A percentile compares a stretch with the other conserved stretches of the same genome.
Evolutionary conservation across 2,329 filamentous ascomycete genomes (phyloP).

Genomic region (Corinectria fuckeliana): DNA sequence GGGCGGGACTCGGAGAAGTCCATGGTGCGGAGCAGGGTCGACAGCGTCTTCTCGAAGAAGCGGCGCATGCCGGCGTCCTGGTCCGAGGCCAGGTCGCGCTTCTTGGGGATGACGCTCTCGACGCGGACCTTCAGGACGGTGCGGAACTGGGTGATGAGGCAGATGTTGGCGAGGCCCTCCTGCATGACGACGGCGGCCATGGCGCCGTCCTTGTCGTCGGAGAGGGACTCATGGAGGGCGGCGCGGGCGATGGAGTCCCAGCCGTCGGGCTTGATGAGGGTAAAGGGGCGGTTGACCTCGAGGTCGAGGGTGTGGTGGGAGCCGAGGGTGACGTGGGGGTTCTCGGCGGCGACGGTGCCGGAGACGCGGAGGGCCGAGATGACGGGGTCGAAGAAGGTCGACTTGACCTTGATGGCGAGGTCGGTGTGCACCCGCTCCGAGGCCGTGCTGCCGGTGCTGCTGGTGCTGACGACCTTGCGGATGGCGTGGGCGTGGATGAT

Average conservation of each 20-base stretch:
- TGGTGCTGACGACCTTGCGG: conserved; percentile 59
- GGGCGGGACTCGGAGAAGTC: conserved; percentile 75
- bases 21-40: conserved; percentile 77
- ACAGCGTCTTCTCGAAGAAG: conserved; percentile 80
- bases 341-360: conserved; percentile 60
- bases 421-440: conserved; percentile 63
- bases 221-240: conserved; percentile 78
- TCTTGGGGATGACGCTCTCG: conserved; percentile 71
- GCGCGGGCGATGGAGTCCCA: conserved; percentile 92
- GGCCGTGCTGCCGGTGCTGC: conserved; percentile 57
- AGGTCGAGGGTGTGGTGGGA: conserved; percentile 74
- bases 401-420: conserved; percentile 62
- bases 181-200: conserved; percentile 94
- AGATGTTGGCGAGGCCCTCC: conserved; percentile 84
- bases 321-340: conserved; percentile 58
- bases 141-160: conserved; percentile 80
- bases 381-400: conserved; percentile 64
- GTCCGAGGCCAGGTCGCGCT: conserved; percentile 68
- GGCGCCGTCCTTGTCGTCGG: conserved; percentile 79
- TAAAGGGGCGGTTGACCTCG: conserved; percentile 87
- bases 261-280: conserved; percentile 78
- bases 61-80: conserved; percentile 72
- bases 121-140: conserved; percentile 71
- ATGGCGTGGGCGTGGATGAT: conserved; percentile 61
- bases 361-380: conserved; percentile 63